phyloP scores from a whole-genome alignment of 257 asterid genomes.

The Nicotiana noctiflora region DNA sequence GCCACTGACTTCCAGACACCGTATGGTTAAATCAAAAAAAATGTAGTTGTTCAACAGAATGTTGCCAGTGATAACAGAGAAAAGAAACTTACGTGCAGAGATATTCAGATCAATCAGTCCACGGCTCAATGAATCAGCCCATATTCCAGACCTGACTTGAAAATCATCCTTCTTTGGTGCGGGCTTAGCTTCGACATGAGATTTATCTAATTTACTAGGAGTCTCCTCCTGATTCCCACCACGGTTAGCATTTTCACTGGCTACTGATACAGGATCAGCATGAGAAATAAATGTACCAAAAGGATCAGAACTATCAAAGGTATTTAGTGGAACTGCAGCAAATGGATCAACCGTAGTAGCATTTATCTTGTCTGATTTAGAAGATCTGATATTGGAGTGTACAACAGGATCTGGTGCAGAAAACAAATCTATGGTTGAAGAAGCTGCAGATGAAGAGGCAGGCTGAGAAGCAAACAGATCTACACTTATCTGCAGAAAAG shows the following conservation, averaged over 20 bases:
- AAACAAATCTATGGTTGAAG: constrained; percentile 49
- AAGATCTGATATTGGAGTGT: constrained; percentile 24
- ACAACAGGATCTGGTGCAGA: constrained; percentile 53
- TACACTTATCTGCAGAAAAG: constrained; percentile 40
- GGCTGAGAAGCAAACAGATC: constrained; percentile 61
- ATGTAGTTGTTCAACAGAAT: too few relatives aligned
- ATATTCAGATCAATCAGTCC: constrained; percentile 84
- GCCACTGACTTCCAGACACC: too few relatives aligned
- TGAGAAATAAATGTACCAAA: constrained; percentile 56
- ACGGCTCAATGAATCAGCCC: constrained; percentile 98
- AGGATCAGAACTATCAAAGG: constrained; percentile 61
- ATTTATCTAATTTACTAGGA: constrained; percentile 16
- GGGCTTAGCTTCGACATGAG: constrained; percentile 16
- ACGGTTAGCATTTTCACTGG: constrained; percentile 27
- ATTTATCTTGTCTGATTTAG: constrained; percentile 31
- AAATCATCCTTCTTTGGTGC: constrained; percentile 46
- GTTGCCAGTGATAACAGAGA: too few relatives aligned
- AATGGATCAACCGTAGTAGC: constrained; percentile 56
- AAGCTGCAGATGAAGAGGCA: constrained; percentile 31
- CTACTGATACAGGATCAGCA: constrained; percentile 25
- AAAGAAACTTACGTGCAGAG: constrained; percentile 69
- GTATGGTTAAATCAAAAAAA: too few relatives aligned
- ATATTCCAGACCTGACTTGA: constrained; percentile 89
- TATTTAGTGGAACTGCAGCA: constrained; percentile 66
- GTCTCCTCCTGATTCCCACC: constrained; percentile 28